Evolutionary conservation across 2,329 filamentous ascomycete genomes (phyloP).

Genomic region (Trichoderma koningiopsis): DNA sequence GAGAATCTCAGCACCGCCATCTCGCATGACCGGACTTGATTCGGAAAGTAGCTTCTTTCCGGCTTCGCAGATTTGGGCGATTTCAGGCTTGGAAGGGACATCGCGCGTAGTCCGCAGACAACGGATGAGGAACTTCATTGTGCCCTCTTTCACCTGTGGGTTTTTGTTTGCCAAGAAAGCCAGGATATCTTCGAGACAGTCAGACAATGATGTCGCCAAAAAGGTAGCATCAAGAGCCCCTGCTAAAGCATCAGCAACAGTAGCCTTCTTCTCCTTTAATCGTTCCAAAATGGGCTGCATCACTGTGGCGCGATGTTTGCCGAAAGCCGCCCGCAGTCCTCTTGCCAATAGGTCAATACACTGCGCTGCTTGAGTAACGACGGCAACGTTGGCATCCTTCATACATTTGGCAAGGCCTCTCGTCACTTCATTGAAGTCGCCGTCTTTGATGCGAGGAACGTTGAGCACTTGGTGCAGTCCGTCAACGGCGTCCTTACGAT

Average conservation of each 20-base stretch:
- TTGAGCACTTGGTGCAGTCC: conserved; percentile 75
- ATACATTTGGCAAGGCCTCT: conserved; percentile 89
- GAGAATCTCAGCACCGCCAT: conserved; percentile 87
- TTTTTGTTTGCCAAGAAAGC: conserved; percentile 92
- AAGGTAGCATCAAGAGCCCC: conserved; percentile 76
- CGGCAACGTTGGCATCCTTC: conserved; percentile 97
- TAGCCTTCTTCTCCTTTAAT: conserved; percentile 93
- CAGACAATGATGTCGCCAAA: conserved; percentile 68
- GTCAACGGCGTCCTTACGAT: conserved; percentile 91
- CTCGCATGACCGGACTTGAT: conserved; percentile 80
- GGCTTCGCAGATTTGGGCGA: conserved; percentile 81
- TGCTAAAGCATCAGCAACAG: conserved; percentile 84
- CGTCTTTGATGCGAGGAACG: conserved; percentile 89
- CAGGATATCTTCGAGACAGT: conserved; percentile 88
- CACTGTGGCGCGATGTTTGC: conserved; percentile 76
- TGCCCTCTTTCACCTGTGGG: conserved; percentile 94
- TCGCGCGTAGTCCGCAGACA: conserved; percentile 81
- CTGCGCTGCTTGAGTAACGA: conserved; percentile 89
- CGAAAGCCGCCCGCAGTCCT: conserved; percentile 76
- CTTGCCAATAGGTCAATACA: conserved; percentile 89
- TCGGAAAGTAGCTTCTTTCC: conserved; percentile 89
- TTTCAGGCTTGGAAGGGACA: conserved; percentile 82
- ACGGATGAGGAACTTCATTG: conserved; percentile 88
- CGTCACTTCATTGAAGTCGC: conserved; percentile 81
- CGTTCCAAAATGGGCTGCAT: conserved; percentile 92